Percentiles rank a stretch among this genome's conserved stretches.
Evolutionary conservation across 2,329 filamentous ascomycete species (phyloP).

Genomic region (Aaosphaeria arxii): DNA sequence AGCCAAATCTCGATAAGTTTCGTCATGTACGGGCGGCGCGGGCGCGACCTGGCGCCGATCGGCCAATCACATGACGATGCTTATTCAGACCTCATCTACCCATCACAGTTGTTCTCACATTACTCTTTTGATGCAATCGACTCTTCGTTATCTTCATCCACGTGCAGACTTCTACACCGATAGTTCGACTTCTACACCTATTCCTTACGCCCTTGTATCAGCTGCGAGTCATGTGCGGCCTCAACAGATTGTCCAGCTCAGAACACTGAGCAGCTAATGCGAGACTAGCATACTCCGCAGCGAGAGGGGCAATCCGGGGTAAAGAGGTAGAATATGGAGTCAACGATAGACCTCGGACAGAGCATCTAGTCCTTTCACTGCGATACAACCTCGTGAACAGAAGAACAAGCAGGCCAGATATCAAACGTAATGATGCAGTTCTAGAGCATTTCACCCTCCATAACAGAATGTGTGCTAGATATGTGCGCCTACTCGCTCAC

Average conservation of each 20-base stretch:
- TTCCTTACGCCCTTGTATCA: background rate
- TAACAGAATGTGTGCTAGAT: too few relatives aligned
- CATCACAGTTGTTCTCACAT: background rate
- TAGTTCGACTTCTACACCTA: too few relatives aligned
- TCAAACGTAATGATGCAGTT: too few relatives aligned
- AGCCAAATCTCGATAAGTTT: constrained; percentile 9
- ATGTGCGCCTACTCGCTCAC: too few relatives aligned
- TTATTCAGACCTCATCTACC: constrained; percentile 8
- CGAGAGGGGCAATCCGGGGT: constrained; percentile 12
- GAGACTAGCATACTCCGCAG: constrained; percentile 6
- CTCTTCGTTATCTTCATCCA: background rate
- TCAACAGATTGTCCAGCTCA: constrained; percentile 14
- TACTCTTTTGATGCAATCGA: background rate
- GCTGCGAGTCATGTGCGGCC: constrained; percentile 8
- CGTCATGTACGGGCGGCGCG: constrained; percentile 21
- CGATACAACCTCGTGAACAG: too few relatives aligned
- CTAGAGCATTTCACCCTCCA: too few relatives aligned
- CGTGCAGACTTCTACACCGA: background rate
- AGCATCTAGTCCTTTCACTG: too few relatives aligned
- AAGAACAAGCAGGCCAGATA: too few relatives aligned
- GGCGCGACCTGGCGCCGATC: constrained; percentile 11
- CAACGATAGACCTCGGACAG: too few relatives aligned
- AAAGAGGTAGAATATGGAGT: constrained; percentile 2
- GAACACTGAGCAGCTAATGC: constrained; percentile 3
- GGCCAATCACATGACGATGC: constrained; percentile 26